Base-by-base conservation (phyloP, 2,329 filamentous ascomycete genomes). In the Daldinia eschscholtzii region DNA sequence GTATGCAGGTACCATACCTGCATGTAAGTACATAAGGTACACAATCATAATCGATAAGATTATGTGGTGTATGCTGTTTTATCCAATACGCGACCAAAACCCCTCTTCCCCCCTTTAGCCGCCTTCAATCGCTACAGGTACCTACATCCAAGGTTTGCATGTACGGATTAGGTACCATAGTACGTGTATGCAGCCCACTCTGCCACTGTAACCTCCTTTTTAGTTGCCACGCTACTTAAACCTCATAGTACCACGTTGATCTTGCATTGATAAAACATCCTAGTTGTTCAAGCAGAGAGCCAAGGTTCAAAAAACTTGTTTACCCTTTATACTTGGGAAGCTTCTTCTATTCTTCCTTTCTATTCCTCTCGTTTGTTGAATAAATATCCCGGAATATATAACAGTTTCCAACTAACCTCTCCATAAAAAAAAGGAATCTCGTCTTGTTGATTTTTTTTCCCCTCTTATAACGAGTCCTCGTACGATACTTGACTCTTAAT, bases 211-310 rank as follows among this genome's bases (percentile, higher is more conserved):
- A 63, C 55, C 35, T 65, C 59, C 46, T 64, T 61, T 66, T 62
- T 66, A 55, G 50, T 37, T 55, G 50, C 50, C 18, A 55, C 50
- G 30, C 50, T 23, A 52, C 57, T 23, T 23, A 6, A 37, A 57
- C 12, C 61, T 39, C 35, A 39, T 39, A 39, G 13, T 61, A 62
- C 66, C 55, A 67, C 61, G 48, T 63, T 61, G 61, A 63, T 71
- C 67, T 71, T 57, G 70, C 70, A 72, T 72, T 65, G 57, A 70
- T 63, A 64, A 69, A 39, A 64, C 33, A 59, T 64, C 67, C 67
- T 63, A 58, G 66, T 67, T 61, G 12, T 57, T 46, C 53, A 57
- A 57, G 53, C 53, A n/a, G 23, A n/a, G 23, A 10, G 18, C 37
- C 39, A 44, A 53, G 35, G 20, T 41, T 37, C 23, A 33, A 37